Conservation (phyloP, 2,329 filamentous ascomycete species). For the Coniosporium tulheliwenetii region DNA sequence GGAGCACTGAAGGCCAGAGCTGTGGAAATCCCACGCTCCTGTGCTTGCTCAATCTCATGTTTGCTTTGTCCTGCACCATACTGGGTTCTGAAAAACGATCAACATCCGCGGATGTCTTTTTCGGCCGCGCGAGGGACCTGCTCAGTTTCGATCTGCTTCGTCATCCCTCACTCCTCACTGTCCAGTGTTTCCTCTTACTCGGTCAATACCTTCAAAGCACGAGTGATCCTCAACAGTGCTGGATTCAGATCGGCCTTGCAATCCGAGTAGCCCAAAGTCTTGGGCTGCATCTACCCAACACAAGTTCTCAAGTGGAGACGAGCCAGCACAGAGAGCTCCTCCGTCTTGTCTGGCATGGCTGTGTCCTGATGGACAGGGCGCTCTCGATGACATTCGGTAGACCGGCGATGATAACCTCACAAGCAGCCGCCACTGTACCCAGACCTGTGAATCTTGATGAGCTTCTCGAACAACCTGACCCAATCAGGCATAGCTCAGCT, state of each 20-base stretch:
- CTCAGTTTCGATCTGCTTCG: slow-evolving; percentile 14
- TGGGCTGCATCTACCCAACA: slow-evolving; percentile 9
- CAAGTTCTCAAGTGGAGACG: slow-evolving; percentile 4
- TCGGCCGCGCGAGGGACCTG: slow-evolving; percentile 11
- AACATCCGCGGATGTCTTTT: slow-evolving; percentile 10
- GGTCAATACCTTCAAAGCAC: slow-evolving; percentile 15
- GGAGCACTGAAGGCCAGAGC: background rate
- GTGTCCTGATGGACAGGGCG: slow-evolving; percentile 14
- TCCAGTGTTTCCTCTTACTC: slow-evolving; percentile 16
- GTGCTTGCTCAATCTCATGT: slow-evolving; percentile 14
- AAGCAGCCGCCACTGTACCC: background rate
- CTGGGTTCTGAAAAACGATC: slow-evolving; percentile 5
- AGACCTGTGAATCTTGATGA: no score
- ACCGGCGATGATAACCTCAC: slow-evolving; percentile 7
- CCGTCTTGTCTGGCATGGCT: slow-evolving; percentile 12
- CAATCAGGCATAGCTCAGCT: no score
- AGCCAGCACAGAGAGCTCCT: slow-evolving; percentile 12
- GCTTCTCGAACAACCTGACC: no score
- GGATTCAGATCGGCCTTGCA: slow-evolving; percentile 14
- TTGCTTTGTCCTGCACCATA: slow-evolving; percentile 15
- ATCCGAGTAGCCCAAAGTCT: slow-evolving; percentile 14
- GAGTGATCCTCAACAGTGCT: slow-evolving; percentile 14
- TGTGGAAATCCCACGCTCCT: slow-evolving; percentile 7
- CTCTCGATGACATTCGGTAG: slow-evolving; percentile 14
- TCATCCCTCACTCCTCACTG: slow-evolving; percentile 8